Evolutionary conservation across 192 early-diverging fungal species (phyloP).

Genomic region (Spinellus fusiger): DNA sequence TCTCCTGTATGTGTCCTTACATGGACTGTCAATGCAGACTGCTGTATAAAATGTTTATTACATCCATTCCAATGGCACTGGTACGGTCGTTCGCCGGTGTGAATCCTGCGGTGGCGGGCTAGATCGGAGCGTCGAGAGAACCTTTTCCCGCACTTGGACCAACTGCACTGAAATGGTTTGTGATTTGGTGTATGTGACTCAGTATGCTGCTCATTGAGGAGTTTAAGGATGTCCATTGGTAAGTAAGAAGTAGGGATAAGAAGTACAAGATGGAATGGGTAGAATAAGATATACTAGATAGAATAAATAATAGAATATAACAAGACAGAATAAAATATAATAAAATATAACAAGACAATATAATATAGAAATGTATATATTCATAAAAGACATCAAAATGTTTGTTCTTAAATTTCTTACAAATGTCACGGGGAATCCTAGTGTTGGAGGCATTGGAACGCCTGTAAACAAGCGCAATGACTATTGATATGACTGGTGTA

Average conservation of each 20-base stretch:
- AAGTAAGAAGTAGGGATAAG: background rate
- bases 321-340: background rate
- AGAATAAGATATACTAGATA: background rate
- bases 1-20: conserved; percentile 69
- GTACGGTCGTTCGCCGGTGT: conserved; percentile 70
- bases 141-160: conserved; percentile 56
- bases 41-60: conserved; percentile 64
- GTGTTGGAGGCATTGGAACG: no score
- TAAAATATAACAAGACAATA: no score
- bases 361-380: no score
- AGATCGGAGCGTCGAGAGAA: conserved; percentile 70
- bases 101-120: conserved; percentile 65
- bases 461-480: no score
- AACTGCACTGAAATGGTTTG: conserved; percentile 48
- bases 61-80: conserved; percentile 57
- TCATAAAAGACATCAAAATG: no score
- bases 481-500: no score
- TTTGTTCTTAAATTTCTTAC: no score
- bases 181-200: background rate
- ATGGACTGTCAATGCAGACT: conserved; percentile 72
- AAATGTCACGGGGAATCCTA: no score
- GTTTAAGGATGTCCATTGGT: conserved; percentile 20
- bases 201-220: conserved; percentile 12
- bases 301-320: background rate
- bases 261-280: background rate